Conservation (phyloP, 257 asterid species). For the Craterostigma plantagineum region DNA sequence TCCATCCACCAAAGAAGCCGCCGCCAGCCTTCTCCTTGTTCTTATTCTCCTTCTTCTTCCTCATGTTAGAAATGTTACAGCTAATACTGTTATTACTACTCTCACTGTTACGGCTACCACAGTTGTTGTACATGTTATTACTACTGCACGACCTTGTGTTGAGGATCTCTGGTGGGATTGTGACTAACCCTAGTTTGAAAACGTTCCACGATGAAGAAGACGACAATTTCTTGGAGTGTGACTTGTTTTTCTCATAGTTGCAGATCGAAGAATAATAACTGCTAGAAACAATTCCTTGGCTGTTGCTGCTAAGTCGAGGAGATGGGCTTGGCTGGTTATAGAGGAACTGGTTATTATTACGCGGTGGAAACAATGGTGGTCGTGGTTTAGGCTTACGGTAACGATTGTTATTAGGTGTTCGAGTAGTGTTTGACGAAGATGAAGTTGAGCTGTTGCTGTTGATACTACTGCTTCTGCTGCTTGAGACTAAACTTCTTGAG, state of each 20-base stretch:
- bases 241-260: too few relatives aligned
- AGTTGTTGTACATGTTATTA: slow-evolving; percentile 4
- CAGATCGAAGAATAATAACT: too few relatives aligned
- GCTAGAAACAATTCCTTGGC: background rate
- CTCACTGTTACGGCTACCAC: slow-evolving; percentile 37
- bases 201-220: slow-evolving; percentile 29
- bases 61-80: slow-evolving; percentile 4
- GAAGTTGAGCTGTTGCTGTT: background rate
- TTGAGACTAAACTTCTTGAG: slow-evolving; percentile 20
- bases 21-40: slow-evolving; percentile 1
- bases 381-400: too few relatives aligned
- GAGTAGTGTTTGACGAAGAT: too few relatives aligned
- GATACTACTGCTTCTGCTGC: slow-evolving; percentile 32
- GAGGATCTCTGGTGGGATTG: slow-evolving; percentile 57
- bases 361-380: slow-evolving; percentile 2
- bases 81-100: slow-evolving; percentile 16
- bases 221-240: slow-evolving; percentile 2
- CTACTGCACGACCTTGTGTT: slow-evolving; percentile 12
- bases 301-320: slow-evolving; percentile 28
- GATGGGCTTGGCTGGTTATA: slow-evolving; percentile 58
- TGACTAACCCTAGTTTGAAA: slow-evolving; percentile 46
- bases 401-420: too few relatives aligned
- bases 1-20: slow-evolving; percentile 34
- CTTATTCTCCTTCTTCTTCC: slow-evolving; percentile 22
- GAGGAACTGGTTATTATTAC: slow-evolving; percentile 27